phyloP scores from a whole-genome alignment of 1,284 basidiomycete species.

The Malassezia equina region DNA sequence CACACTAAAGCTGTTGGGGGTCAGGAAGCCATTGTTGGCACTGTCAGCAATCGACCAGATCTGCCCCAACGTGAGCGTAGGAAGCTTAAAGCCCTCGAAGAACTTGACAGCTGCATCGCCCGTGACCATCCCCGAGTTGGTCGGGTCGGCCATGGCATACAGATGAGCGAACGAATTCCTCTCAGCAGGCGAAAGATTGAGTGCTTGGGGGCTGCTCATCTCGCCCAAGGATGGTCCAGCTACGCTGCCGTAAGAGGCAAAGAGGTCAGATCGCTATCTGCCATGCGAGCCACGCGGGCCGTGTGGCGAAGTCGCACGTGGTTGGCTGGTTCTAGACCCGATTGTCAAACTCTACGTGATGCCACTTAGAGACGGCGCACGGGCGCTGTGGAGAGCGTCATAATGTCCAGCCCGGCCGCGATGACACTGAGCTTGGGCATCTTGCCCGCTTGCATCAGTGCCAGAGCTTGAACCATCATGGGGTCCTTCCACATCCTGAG shows the following conservation, averaged over 20 bases:
- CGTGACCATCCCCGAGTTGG: constrained; percentile 36
- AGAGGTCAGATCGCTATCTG: neutral
- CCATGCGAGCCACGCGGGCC: neutral
- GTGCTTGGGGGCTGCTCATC: neutral
- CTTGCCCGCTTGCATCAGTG: constrained; percentile 65
- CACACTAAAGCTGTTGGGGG: constrained; percentile 56
- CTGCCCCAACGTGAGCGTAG: constrained; percentile 60
- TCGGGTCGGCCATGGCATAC: constrained; percentile 39
- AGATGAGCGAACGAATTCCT: constrained; percentile 39
- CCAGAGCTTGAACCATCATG: constrained; percentile 67
- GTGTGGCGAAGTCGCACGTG: constrained; percentile 1
- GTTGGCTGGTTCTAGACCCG: neutral
- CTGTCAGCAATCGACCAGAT: constrained; percentile 89
- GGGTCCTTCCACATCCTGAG: constrained; percentile 70
- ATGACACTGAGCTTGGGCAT: constrained; percentile 74
- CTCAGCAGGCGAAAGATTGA: constrained; percentile 24
- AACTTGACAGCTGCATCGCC: constrained; percentile 44
- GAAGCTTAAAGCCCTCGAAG: constrained; percentile 40
- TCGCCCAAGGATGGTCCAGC: neutral
- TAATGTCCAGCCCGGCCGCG: constrained; percentile 51
- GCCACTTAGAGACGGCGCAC: constrained; percentile 1
- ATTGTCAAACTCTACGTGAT: neutral
- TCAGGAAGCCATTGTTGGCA: constrained; percentile 52
- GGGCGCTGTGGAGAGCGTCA: constrained; percentile 5
- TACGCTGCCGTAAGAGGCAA: neutral